phyloP scores from a whole-genome alignment of 1,139 yeast genomes.

The Pichia sp. region DNA sequence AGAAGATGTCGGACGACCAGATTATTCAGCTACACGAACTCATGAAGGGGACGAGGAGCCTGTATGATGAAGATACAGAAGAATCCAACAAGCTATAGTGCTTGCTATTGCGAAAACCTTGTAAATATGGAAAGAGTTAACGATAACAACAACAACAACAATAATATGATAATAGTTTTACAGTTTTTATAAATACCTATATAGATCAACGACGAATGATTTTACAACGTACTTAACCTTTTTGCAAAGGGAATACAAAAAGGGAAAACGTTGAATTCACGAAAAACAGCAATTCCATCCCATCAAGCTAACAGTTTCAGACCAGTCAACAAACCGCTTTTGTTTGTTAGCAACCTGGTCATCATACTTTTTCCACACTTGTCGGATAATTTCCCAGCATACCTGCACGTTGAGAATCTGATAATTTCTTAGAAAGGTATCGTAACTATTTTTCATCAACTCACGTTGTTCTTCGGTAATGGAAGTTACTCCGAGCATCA shows the following conservation, averaged over 20 bases:
- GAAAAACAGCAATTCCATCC: slow-evolving; percentile 33
- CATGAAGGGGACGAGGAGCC: slow-evolving; percentile 54
- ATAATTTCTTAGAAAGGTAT: slow-evolving; percentile 25
- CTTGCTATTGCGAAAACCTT: not conserved
- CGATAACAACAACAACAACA: not conserved
- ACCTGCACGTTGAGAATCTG: slow-evolving; percentile 28
- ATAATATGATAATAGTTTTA: not conserved
- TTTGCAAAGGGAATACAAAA: too few relatives aligned
- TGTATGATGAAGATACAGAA: slow-evolving; percentile 19
- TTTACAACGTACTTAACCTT: not conserved
- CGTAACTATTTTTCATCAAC: slow-evolving; percentile 37
- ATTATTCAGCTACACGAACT: slow-evolving; percentile 74
- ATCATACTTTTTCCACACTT: slow-evolving; percentile 29
- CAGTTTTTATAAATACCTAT: not conserved
- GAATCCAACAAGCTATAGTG: not conserved
- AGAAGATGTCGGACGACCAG: slow-evolving; percentile 88
- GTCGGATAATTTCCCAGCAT: slow-evolving; percentile 28
- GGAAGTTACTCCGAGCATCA: slow-evolving; percentile 48
- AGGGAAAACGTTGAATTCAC: slow-evolving; percentile 3
- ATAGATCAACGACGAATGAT: not conserved
- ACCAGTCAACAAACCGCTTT: slow-evolving; percentile 28
- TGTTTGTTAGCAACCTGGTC: slow-evolving; percentile 8
- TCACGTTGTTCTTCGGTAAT: slow-evolving; percentile 36
- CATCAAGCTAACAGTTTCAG: slow-evolving; percentile 27
- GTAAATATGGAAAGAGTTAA: not conserved